Base-by-base conservation (phyloP, 1,139 yeast genomes). In the Protomyces lactucae-debilis region DNA sequence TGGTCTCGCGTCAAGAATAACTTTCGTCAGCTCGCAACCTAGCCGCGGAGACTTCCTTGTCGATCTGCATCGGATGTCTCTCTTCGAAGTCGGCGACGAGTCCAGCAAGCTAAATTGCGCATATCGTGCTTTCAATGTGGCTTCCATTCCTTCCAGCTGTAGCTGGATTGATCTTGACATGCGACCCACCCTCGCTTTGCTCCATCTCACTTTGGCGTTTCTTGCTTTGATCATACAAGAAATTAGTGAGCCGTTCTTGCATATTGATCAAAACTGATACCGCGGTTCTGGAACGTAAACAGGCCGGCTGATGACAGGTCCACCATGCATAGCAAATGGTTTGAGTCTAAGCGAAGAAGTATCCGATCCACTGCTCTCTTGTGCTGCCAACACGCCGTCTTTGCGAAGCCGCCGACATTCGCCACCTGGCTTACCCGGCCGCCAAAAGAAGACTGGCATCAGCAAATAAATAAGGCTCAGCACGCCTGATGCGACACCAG, bases 121-220 rank as follows among this genome's bases (percentile, higher is more conserved):
- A 2, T 21, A 21, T 21, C 23, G 23, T 21, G 23, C 23, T 21
- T 21, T 2, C 23, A 2, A 2, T 2, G 2, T 21, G 23, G 23
- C 23, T 2, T 21, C 23, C 23, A 2, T 21, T 21, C 23, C 23
- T 2, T 21, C 23, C 23, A 21, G 2, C 23, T 21, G 23, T 21
- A 21, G 23, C 23, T 21, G 23, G 2, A 21, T 1, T 1, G 2
- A 1, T 2, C 23, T 21, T 21, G 23, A 21, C 23, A 21, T 2
- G 23, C 23, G 23, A 21, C 23, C 21, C 21, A 21, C 78, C 32
- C 32, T 28, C 8, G 32, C 2, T 5, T 21, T 21, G 23, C 23
- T 21, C 23, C 23, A 21, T 2, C 2, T 2, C 23, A 21, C 2
- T 21, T 21, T 21, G 23, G 23, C 23, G 23, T 21, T 21, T 21